Conservation (phyloP, 805 yeast genomes). For the Starmerella asiatica region DNA sequence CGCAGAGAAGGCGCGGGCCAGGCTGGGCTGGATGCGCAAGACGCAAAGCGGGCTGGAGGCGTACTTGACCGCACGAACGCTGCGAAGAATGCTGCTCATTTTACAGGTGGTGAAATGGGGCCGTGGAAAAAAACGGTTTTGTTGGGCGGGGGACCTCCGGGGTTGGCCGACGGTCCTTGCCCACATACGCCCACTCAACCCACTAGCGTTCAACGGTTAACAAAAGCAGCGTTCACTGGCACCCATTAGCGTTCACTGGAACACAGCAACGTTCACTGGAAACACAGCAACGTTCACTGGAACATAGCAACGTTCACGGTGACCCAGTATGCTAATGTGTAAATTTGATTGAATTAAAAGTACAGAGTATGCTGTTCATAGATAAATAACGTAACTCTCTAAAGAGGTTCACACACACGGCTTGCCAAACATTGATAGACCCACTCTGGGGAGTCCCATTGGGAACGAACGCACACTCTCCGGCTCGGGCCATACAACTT, state of each 20-base stretch:
- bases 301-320: too few relatives aligned
- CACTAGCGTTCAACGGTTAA: too few relatives aligned
- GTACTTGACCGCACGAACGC: slow-evolving; percentile 13
- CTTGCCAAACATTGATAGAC: slow-evolving; percentile 9
- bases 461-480: neutral
- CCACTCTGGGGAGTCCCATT: slow-evolving; percentile 8
- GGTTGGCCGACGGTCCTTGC: neutral
- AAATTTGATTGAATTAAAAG: too few relatives aligned
- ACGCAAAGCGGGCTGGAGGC: slow-evolving; percentile 11
- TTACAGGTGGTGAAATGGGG: neutral
- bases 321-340: too few relatives aligned
- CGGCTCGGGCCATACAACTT: slow-evolving; percentile 41
- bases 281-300: too few relatives aligned
- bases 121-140: neutral
- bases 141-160: neutral
- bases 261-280: too few relatives aligned
- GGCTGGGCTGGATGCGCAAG: slow-evolving; percentile 7
- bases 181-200: neutral
- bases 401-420: too few relatives aligned
- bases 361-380: too few relatives aligned
- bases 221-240: too few relatives aligned
- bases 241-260: too few relatives aligned
- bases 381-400: too few relatives aligned
- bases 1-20: slow-evolving; percentile 11
- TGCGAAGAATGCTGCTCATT: slow-evolving; percentile 18